Conservation (phyloP, 306 rosid species). For the Vigna trinervia region DNA sequence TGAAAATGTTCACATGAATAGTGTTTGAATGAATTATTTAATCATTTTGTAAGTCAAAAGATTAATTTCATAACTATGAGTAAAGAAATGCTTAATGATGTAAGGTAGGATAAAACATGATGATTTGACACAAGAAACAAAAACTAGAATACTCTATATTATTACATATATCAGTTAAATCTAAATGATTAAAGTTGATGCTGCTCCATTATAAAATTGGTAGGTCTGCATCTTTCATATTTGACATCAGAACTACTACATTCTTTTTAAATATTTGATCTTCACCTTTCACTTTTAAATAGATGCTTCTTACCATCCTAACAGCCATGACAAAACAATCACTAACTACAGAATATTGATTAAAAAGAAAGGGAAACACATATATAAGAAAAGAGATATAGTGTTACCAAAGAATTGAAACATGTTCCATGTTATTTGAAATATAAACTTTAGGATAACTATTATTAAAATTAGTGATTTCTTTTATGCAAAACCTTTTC, state of each 20-base stretch:
- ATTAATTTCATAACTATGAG: not conserved
- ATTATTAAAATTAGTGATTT: too few species aligned
- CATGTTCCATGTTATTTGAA: not conserved
- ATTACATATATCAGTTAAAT: not conserved
- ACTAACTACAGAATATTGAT: too few species aligned
- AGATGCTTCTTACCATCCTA: not conserved
- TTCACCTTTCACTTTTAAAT: too few species aligned
- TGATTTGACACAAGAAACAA: not conserved
- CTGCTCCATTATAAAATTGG: conserved; percentile 6
- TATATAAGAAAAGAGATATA: too few species aligned
- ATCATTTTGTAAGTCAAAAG: not conserved
- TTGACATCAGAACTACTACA: conserved; percentile 44
- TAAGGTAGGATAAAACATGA: not conserved
- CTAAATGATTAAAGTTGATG: not conserved
- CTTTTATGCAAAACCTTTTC: too few species aligned
- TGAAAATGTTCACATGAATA: not conserved
- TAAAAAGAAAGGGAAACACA: too few species aligned
- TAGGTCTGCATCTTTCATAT: conserved; percentile 36
- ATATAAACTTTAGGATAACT: not conserved
- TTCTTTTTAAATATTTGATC: not conserved
- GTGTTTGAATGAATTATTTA: not conserved
- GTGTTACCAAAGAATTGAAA: too few species aligned
- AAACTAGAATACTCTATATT: conserved; percentile 6
- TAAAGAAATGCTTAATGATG: not conserved
- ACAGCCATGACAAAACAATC: not conserved